These are phyloP conservation scores for Pistacia atlantica DNA, from an alignment of 345 rosid species.

Conservation along the genomic window DNA sequence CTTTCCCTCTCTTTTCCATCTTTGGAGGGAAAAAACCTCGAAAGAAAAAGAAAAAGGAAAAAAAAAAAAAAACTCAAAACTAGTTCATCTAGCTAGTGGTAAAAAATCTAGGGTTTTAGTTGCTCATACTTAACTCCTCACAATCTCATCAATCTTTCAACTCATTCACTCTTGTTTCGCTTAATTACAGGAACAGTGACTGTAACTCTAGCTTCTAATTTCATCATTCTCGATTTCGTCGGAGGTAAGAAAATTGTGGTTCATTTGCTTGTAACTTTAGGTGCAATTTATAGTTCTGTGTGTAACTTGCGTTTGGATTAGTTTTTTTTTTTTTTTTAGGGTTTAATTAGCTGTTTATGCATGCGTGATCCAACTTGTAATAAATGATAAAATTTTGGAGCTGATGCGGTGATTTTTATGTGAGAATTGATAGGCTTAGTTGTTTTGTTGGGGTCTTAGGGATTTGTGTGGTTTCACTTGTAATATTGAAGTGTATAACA, in stretches of 20 bases:
- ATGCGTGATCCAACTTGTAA: constrained; percentile 4
- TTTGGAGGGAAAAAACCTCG: constrained; percentile 40
- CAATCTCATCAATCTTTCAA: neutral
- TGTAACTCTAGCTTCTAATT: constrained; percentile 17
- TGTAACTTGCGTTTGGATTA: neutral
- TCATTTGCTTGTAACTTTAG: neutral
- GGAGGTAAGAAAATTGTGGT: constrained; percentile 18
- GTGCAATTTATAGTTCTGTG: neutral
- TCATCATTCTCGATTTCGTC: constrained; percentile 13
- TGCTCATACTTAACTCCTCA: neutral
- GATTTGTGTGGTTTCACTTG: constrained; percentile 9
- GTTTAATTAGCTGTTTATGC: constrained; percentile 5
- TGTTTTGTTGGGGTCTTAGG: constrained; percentile 1
- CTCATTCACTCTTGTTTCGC: neutral
- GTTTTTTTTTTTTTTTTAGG: neutral
- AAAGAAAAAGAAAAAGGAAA: constrained; percentile 4
- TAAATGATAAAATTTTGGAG: neutral
- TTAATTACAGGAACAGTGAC: constrained; percentile 11
- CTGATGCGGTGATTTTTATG: neutral
- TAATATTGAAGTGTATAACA: neutral
- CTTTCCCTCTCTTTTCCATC: constrained; percentile 44
- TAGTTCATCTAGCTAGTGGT: constrained; percentile 3
- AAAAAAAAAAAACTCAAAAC: neutral
- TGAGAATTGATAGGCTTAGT: constrained; percentile 1
- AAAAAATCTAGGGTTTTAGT: constrained; percentile 23